These are phyloP conservation scores for Mycena olivaceomarginata DNA, from an alignment of 768 basidiomycete species.

Conservation along the genomic window DNA sequence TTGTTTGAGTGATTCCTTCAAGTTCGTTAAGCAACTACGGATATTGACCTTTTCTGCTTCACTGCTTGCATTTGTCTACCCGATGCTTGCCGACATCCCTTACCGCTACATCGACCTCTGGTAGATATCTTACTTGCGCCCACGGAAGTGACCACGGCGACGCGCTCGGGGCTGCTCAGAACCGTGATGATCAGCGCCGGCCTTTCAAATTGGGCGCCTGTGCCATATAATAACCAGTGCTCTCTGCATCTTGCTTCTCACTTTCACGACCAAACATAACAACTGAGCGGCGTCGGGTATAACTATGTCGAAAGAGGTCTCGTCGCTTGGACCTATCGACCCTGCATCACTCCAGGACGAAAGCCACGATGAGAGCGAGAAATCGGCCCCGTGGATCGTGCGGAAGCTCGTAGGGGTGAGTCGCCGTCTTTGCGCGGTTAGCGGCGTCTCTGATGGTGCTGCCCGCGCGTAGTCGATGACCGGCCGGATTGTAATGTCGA, in stretches of 20 bases:
- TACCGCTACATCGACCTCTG: neutral
- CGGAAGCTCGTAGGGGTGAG: conserved; percentile 77
- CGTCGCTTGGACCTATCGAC: conserved; percentile 70
- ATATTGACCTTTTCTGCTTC: too few species aligned
- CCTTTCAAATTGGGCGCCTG: conserved; percentile 1
- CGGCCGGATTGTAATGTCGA: conserved; percentile 78
- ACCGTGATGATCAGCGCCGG: conserved; percentile 3
- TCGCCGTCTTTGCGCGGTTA: neutral
- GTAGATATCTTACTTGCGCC: neutral
- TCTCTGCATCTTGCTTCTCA: conserved; percentile 37
- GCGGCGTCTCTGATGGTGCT: neutral
- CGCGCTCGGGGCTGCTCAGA: neutral
- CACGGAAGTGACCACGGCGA: conserved; percentile 5
- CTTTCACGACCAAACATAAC: conserved; percentile 55
- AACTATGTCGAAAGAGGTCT: conserved; percentile 49
- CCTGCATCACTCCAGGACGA: conserved; percentile 62
- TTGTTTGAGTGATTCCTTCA: conserved; percentile 18
- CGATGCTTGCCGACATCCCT: too few species aligned
- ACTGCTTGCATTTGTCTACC: too few species aligned
- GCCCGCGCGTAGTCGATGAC: conserved; percentile 69
- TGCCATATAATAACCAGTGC: neutral
- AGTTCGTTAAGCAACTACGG: too few species aligned
- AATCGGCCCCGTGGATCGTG: conserved; percentile 77
- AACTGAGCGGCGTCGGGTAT: neutral
- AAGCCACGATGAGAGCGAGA: conserved; percentile 68